Percentiles rank a stretch among this genome's conserved stretches.
Evolutionary conservation across 352 stramenopile genomes (phyloP).

Genomic region (Phytophthora foliorum): DNA sequence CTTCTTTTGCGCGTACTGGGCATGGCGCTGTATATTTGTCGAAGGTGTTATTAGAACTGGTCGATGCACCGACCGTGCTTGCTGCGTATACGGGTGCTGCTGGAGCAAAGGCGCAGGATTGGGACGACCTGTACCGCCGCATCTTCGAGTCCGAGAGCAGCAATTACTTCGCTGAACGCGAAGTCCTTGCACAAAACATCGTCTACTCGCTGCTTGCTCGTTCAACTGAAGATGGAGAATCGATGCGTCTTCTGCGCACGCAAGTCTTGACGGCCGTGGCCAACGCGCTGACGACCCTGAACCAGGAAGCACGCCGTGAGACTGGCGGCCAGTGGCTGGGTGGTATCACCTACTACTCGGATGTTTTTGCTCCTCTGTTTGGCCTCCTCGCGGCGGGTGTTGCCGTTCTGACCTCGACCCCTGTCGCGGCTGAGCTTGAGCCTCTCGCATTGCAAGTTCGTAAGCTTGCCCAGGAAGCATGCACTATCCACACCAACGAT

Average conservation of each 20-base stretch:
- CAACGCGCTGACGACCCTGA: constrained; percentile 38
- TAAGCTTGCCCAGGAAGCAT: constrained; percentile 39
- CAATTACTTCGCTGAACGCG: constrained; percentile 80
- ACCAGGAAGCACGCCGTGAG: constrained; percentile 38
- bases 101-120: constrained; percentile 54
- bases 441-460: constrained; percentile 27
- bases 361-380: constrained; percentile 66
- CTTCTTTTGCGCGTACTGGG: constrained; percentile 40
- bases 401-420: constrained; percentile 40
- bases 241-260: constrained; percentile 34
- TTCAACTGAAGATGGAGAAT: constrained; percentile 21
- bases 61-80: constrained; percentile 55
- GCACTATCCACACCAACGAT: constrained; percentile 22
- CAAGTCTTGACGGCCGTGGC: constrained; percentile 41
- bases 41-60: constrained; percentile 43
- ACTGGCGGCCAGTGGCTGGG: constrained; percentile 58
- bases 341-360: constrained; percentile 73
- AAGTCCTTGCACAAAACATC: constrained; percentile 71
- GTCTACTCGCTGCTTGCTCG: constrained; percentile 50
- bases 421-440: constrained; percentile 29
- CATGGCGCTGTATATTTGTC: constrained; percentile 40
- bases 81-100: constrained; percentile 49
- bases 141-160: constrained; percentile 87
- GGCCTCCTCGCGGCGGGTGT: constrained; percentile 55
- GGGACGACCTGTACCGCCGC: constrained; percentile 64